Percentiles rank a stretch among this genome's conserved stretches.
phyloP scores from a whole-genome alignment of 768 basidiomycete genomes.

The Auriculariales sp. region DNA sequence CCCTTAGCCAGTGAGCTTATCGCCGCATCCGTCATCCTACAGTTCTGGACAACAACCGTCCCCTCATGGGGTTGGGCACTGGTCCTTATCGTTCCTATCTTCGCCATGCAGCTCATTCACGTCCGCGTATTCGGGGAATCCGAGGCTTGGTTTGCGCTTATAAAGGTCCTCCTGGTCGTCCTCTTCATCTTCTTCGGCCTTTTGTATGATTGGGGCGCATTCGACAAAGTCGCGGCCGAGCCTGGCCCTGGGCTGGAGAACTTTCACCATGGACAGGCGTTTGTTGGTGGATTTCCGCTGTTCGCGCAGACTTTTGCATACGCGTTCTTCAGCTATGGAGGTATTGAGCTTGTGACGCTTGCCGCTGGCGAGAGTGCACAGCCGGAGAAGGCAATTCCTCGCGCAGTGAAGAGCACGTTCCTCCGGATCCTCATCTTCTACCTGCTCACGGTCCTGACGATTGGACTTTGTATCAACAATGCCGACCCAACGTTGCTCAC shows the following conservation, averaged over 20 bases:
- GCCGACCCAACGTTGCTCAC: constrained; percentile 36
- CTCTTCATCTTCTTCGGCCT: constrained; percentile 50
- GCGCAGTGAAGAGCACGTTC: constrained; percentile 55
- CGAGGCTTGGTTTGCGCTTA: constrained; percentile 47
- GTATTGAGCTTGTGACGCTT: constrained; percentile 55
- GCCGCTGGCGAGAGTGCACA: constrained; percentile 58
- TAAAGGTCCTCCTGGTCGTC: constrained; percentile 49
- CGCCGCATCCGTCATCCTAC: constrained; percentile 38
- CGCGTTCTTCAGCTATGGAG: constrained; percentile 56
- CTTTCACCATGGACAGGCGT: constrained; percentile 34
- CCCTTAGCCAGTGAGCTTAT: constrained; percentile 39
- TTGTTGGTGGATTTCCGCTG: constrained; percentile 36
- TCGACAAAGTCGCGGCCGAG: constrained; percentile 30
- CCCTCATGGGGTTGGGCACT: constrained; percentile 43
- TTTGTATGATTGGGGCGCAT: constrained; percentile 46
- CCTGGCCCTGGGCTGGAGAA: constrained; percentile 43
- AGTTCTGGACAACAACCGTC: constrained; percentile 33
- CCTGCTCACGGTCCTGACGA: constrained; percentile 46
- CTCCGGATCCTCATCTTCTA: constrained; percentile 53
- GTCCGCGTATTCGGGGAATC: constrained; percentile 50
- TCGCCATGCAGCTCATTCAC: constrained; percentile 38
- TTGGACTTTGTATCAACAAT: constrained; percentile 51
- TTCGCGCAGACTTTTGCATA: constrained; percentile 49
- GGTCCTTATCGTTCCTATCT: constrained; percentile 37
- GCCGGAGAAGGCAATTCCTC: constrained; percentile 48